Evolutionary conservation across 306 rosid species (phyloP), one percentile per base, ranked within the genome.

Genomic region (Argentina anserina): DNA sequence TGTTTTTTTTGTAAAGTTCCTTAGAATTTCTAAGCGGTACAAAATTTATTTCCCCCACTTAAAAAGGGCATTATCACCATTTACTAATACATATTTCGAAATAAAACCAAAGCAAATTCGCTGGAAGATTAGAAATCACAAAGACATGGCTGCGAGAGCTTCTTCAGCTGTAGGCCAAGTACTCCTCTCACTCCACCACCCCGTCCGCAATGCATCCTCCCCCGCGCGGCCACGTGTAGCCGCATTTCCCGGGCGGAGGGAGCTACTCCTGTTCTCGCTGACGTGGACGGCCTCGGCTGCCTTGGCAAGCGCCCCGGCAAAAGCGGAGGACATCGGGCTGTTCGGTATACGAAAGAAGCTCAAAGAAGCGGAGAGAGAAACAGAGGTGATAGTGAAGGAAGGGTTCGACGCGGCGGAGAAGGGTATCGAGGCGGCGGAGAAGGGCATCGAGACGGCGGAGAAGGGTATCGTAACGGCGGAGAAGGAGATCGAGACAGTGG

Each of bases 331-430:
- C 52, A 83, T 90, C 46, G 87, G 85, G 0, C 71, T 93, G 60
- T 93, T 93, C 21, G 97, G 97, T 28, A 71, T 93, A 37, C 84
- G 87, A 73, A 90, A 85, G 87, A 90, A 77, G 84, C 64, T 90
- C 83, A 87, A 73, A 86, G 87, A 85, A 53, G 96, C 29, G 65
- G 97, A 93, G 78, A 82, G 85, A 73, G 67, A 77, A 39, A 87
- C 90, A 37, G 96, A 93, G 86, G 89, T 68, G 87, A 87, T 89
- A 56, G 93, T 90, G 50, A 86, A 13, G 79, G 97, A 90, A 62
- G 93, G 97, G 1, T 84, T 93, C 64, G 88, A 88, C 21, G 88
- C 93, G 20, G 96, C 91, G 49, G 97, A 89, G 60, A 86, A 79
- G 72, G 90, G 95, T 3, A 37, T 90, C 10, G 85, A 69, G 39